Evolutionary conservation across 345 rosid species (phyloP).

Genomic region (Hirschfeldia incana): DNA sequence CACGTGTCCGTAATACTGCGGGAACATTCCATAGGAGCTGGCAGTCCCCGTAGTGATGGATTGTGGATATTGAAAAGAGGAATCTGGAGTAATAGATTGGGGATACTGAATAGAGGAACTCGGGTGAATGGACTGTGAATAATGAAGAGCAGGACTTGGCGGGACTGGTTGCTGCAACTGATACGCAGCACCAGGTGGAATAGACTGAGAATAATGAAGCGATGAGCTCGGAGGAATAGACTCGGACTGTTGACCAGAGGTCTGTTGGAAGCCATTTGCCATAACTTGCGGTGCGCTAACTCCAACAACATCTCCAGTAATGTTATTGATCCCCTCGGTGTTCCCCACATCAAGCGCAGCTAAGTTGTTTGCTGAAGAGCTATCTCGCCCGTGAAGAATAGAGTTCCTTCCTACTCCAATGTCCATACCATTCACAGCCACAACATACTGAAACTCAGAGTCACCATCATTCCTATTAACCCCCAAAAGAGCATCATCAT

Average conservation of each 20-base stretch:
- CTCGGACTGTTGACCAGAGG: slow-evolving; percentile 47
- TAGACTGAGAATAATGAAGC: slow-evolving; percentile 32
- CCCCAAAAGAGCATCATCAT: slow-evolving; percentile 66
- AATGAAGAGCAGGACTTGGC: slow-evolving; percentile 35
- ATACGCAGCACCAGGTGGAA: slow-evolving; percentile 20
- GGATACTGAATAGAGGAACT: slow-evolving; percentile 35
- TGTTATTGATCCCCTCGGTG: slow-evolving; percentile 42
- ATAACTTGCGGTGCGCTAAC: slow-evolving; percentile 45
- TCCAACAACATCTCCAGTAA: slow-evolving; percentile 39
- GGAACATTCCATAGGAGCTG: slow-evolving; percentile 47
- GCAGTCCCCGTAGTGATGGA: slow-evolving; percentile 33
- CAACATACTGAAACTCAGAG: slow-evolving; percentile 70
- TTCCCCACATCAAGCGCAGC: slow-evolving; percentile 50
- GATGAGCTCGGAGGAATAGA: slow-evolving; percentile 44
- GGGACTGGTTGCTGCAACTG: slow-evolving; percentile 36
- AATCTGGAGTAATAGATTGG: slow-evolving; percentile 25
- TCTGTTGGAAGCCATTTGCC: slow-evolving; percentile 37
- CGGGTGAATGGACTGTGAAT: slow-evolving; percentile 30
- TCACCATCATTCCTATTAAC: slow-evolving; percentile 50
- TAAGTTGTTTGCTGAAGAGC: slow-evolving; percentile 57
- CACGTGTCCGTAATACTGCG: slow-evolving; percentile 50
- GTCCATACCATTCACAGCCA: slow-evolving; percentile 80
- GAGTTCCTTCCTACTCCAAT: slow-evolving; percentile 53
- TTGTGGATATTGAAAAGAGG: slow-evolving; percentile 50
- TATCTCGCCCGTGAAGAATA: slow-evolving; percentile 45